A percentile compares a stretch with the other conserved stretches of the same genome.
These are phyloP conservation scores for Capsicum rhomboideum DNA, from an alignment of 257 asterid genomes.

Conservation along the genomic window DNA sequence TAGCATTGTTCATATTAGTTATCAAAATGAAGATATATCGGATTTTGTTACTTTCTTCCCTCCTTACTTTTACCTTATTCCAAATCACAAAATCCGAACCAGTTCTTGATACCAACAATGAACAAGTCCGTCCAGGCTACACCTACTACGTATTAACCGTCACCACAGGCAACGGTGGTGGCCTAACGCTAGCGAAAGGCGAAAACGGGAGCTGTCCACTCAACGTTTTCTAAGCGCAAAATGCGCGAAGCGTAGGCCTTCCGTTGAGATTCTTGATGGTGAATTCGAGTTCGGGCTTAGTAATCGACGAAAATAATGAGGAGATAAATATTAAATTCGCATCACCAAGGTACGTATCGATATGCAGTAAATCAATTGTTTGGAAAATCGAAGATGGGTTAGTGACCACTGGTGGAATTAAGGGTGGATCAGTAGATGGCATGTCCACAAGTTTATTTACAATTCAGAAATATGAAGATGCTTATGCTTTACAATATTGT, in stretches of 20 bases:
- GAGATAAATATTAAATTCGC: neutral
- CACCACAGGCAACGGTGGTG: neutral
- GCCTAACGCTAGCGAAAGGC: neutral
- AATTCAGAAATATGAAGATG: neutral
- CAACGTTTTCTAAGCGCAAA: neutral
- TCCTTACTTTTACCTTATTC: neutral
- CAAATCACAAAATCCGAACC: neutral
- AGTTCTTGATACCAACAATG: neutral
- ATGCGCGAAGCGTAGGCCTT: neutral
- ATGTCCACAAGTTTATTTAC: neutral
- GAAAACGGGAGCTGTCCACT: slow-evolving; percentile 3
- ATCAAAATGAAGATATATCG: neutral
- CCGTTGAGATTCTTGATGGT: neutral
- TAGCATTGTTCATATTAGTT: neutral
- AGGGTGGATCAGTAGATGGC: neutral
- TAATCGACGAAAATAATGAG: neutral
- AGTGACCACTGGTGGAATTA: slow-evolving; percentile 2
- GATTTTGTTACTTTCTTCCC: neutral
- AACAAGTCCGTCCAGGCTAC: neutral
- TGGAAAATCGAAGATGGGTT: neutral
- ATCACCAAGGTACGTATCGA: neutral
- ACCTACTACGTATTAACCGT: neutral
- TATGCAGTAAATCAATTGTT: neutral
- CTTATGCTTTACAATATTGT: neutral
- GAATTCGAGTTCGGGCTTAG: neutral